Base-by-base conservation (phyloP, 1,139 yeast genomes). In the Saccharomycopsis hybrid region DNA sequence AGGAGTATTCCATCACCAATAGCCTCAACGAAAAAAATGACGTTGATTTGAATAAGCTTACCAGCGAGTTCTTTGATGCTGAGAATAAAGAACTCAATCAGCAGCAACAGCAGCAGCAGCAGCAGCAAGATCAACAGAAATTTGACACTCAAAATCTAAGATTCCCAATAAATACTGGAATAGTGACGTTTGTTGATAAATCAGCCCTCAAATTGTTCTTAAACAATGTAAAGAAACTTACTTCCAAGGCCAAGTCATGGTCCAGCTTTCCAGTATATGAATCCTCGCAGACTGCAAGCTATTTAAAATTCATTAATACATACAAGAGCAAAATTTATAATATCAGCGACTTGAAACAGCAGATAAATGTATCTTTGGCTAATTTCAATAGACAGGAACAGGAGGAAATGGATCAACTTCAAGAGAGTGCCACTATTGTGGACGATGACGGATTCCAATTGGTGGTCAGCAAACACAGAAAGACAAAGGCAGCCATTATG, bases 391-490 rank as follows among this genome's bases (percentile, higher is more conserved):
- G 73, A 51, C 80, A 82, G 29, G 98, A 92, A 62, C 77, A 74
- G 55, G 79, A 76, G 50, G 80, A 85, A 4, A 74, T 72, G 42
- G 80, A 78, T 35, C 80, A 80, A 45, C 74, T 82, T 51, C 74
- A 77, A 61, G 63, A 68, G 44, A 73, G 76, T 69, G 71, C 78
- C 36, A 74, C 76, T 46, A 64, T 81, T 35, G 92, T 86, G 7
- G 97, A 90, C 64, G 96, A 85, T 57, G 97, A 90, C 63, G 97
- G 97, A 1, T 90, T 90, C 67, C 88, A 95, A 0, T 68, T 86
- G 61, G 97, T 90, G 48, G 95, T 88, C 32, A 90, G 95, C 5
- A 74, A 85, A 46, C 90, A 86, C 63, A 77, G 95, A 56, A 88
- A 86, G 71, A 82, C 94, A 1, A 81, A 80, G 62, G 78, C 79